Conservation (phyloP, 148 eudicot species). For the Agrostemma githago region DNA sequence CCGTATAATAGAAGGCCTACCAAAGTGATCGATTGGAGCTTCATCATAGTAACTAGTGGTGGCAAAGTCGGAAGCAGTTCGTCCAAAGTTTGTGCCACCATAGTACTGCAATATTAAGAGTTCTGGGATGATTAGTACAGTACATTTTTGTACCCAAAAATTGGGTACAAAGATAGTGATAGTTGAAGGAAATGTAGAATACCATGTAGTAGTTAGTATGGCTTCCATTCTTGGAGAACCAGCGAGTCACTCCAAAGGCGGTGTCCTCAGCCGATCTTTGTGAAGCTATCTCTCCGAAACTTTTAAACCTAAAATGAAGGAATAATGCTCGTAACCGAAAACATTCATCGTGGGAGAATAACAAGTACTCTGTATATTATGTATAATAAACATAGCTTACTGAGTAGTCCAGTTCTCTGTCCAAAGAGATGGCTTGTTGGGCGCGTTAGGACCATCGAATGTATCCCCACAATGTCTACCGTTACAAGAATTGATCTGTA, state of each 20-base stretch:
- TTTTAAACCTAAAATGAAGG: slow-evolving; percentile 48
- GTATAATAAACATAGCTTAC: slow-evolving; percentile 34
- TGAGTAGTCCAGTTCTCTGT: slow-evolving; percentile 98
- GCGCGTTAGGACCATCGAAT: slow-evolving; percentile 69
- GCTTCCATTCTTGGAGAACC: slow-evolving; percentile 77
- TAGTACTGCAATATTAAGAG: slow-evolving; percentile 44
- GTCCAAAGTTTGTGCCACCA: slow-evolving; percentile 88
- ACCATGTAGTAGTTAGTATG: slow-evolving; percentile 89
- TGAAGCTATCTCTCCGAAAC: slow-evolving; percentile 78
- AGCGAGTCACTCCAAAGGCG: slow-evolving; percentile 63
- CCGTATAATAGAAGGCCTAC: slow-evolving; percentile 32
- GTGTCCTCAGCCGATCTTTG: slow-evolving; percentile 85
- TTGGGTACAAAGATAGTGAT: not conserved
- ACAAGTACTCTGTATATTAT: not conserved
- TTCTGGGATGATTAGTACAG: not conserved
- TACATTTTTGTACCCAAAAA: no score
- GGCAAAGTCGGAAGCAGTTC: slow-evolving; percentile 58
- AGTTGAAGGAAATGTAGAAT: not conserved
- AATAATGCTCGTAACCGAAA: not conserved
- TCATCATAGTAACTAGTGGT: slow-evolving; percentile 91
- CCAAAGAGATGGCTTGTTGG: slow-evolving; percentile 78
- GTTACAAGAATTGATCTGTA: slow-evolving; percentile 83
- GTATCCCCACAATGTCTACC: slow-evolving; percentile 93
- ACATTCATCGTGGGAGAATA: not conserved
- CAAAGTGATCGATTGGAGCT: slow-evolving; percentile 92